Percentiles rank a stretch among this genome's conserved stretches.
Evolutionary conservation across 106 monocot species (phyloP).

Genomic region (Chionographis japonica): DNA sequence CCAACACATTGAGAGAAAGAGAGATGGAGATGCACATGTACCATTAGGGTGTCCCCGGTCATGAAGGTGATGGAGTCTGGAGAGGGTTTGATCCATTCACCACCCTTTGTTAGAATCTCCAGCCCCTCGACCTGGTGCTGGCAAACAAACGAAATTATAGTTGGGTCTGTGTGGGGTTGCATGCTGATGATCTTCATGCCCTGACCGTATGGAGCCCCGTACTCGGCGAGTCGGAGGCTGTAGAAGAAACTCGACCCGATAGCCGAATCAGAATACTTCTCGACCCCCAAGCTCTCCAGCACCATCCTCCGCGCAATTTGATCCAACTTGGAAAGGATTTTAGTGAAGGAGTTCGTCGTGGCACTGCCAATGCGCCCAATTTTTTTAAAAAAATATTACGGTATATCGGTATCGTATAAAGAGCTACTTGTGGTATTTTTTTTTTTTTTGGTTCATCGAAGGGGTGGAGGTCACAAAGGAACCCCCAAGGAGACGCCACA

Average conservation of each 20-base stretch:
- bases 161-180: background rate
- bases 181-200: background rate
- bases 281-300: slow-evolving; percentile 6
- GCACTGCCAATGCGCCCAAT: background rate
- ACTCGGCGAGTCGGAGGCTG: slow-evolving; percentile 6
- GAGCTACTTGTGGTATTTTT: background rate
- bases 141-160: background rate
- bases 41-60: background rate
- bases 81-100: background rate
- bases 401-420: too few species aligned
- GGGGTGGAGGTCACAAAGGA: too few species aligned
- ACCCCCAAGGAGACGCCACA: too few species aligned
- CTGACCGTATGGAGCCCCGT: background rate
- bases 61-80: slow-evolving; percentile 7
- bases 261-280: slow-evolving; percentile 3
- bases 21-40: too few species aligned
- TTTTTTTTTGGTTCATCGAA: too few species aligned
- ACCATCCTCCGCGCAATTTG: slow-evolving; percentile 6
- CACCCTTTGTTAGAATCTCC: background rate
- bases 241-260: background rate
- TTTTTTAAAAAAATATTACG: too few species aligned
- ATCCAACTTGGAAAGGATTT: slow-evolving; percentile 1
- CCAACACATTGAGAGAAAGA: too few species aligned
- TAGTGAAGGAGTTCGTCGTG: background rate
- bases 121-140: background rate